Evolutionary conservation across 768 basidiomycete species (phyloP).

Genomic region (Mycena pura): DNA sequence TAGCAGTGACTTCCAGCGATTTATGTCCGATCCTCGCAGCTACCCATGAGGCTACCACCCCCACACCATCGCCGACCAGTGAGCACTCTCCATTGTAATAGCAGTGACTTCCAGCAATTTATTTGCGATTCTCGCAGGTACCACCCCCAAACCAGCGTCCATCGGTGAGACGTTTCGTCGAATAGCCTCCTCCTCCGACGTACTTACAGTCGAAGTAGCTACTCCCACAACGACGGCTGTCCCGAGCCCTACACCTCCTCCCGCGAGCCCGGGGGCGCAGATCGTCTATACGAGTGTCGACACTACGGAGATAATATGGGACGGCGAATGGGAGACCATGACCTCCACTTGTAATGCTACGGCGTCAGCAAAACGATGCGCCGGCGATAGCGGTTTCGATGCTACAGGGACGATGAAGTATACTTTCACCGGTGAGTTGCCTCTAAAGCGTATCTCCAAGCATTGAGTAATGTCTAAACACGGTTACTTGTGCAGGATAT

Average conservation of each 20-base stretch:
- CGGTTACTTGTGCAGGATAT: not conserved
- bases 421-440: conserved; percentile 1
- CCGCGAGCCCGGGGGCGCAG: not conserved
- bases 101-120: not conserved
- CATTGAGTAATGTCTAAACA: too few species aligned
- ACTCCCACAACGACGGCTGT: not conserved
- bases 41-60: not conserved
- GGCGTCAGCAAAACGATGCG: not conserved
- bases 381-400: not conserved
- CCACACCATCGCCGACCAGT: not conserved
- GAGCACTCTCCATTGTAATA: not conserved
- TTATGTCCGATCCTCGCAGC: not conserved
- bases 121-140: not conserved
- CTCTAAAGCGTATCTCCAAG: not conserved
- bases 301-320: not conserved
- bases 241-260: not conserved
- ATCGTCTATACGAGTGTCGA: not conserved
- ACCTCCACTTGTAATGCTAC: not conserved
- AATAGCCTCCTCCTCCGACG: too few species aligned
- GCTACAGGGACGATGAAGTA: not conserved
- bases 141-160: not conserved
- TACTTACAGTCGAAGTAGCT: too few species aligned
- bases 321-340: not conserved
- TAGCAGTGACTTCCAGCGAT: not conserved
- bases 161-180: too few species aligned